Conservation (phyloP, 495 filamentous ascomycete species). For the Hyaloscypha bicolor region DNA sequence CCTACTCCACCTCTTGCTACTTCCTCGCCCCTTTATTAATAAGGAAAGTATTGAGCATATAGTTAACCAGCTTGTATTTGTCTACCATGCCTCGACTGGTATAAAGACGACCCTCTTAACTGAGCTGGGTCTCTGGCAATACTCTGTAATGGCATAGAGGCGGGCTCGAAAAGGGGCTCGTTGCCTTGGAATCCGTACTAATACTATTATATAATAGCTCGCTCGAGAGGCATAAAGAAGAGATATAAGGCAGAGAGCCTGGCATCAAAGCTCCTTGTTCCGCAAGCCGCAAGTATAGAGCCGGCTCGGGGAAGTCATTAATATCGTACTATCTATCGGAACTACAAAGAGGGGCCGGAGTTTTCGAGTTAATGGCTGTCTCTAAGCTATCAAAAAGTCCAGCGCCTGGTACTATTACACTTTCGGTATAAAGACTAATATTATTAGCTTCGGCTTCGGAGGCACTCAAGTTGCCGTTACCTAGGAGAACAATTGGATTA, state of each 20-base stretch:
- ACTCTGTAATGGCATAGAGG: no score
- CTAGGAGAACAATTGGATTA: not conserved
- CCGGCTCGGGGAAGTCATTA: conserved; percentile 27
- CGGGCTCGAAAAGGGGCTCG: no score
- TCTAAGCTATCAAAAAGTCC: conserved; percentile 20
- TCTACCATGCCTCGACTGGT: not conserved
- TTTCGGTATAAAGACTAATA: not conserved
- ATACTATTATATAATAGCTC: conserved; percentile 15
- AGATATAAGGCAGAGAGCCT: not conserved
- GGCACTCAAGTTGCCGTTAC: conserved; percentile 7
- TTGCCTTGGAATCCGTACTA: no score
- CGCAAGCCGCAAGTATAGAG: conserved; percentile 12
- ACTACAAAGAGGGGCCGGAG: conserved; percentile 16
- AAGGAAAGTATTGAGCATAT: conserved; percentile 7
- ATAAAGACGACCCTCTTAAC: no score
- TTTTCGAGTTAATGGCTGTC: conserved; percentile 17
- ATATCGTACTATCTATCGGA: conserved; percentile 27
- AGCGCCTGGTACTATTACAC: conserved; percentile 4
- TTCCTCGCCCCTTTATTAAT: conserved; percentile 9
- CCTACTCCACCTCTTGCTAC: conserved; percentile 15
- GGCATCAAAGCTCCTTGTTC: conserved; percentile 18
- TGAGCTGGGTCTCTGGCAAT: no score
- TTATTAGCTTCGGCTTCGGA: conserved; percentile 23
- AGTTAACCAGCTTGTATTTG: conserved; percentile 21
- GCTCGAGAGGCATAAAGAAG: conserved; percentile 9